These are phyloP conservation scores for Cardamine resedifolia DNA, from an alignment of 345 rosid genomes.

Conservation along the genomic window DNA sequence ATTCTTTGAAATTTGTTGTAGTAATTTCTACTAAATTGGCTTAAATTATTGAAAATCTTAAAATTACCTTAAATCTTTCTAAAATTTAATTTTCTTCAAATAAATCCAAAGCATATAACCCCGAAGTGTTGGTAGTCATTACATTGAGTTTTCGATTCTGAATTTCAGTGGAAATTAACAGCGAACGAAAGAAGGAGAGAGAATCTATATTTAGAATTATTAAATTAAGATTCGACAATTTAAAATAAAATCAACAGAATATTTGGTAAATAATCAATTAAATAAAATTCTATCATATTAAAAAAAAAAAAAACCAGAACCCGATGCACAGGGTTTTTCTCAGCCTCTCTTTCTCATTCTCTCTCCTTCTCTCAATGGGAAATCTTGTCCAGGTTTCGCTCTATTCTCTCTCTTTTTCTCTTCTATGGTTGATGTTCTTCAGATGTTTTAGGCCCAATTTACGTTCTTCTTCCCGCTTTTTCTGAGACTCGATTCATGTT, in stretches of 20 bases:
- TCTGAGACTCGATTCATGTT: background rate
- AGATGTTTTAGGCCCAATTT: background rate
- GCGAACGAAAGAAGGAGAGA: background rate
- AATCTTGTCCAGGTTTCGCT: background rate
- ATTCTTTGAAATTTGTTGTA: too few species aligned
- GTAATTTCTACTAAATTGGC: too few species aligned
- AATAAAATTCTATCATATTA: background rate
- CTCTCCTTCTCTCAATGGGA: background rate
- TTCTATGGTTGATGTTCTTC: background rate
- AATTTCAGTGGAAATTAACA: constrained; percentile 6
- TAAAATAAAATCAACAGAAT: constrained; percentile 21
- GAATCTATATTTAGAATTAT: constrained; percentile 23
- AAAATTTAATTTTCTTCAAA: too few species aligned
- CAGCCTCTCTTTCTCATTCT: constrained; percentile 33
- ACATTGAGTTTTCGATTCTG: constrained; percentile 21
- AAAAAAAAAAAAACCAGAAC: constrained; percentile 19
- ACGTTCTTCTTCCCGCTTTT: background rate
- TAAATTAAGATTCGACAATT: constrained; percentile 21
- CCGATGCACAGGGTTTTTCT: constrained; percentile 33
- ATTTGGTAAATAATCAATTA: background rate
- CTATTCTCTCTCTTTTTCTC: background rate
- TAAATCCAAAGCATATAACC: too few species aligned
- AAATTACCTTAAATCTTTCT: too few species aligned
- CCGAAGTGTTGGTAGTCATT: too few species aligned
- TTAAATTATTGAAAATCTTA: too few species aligned